Conservation (phyloP, 2,329 filamentous ascomycete species). For the Allantophomopsis lycopodina region DNA sequence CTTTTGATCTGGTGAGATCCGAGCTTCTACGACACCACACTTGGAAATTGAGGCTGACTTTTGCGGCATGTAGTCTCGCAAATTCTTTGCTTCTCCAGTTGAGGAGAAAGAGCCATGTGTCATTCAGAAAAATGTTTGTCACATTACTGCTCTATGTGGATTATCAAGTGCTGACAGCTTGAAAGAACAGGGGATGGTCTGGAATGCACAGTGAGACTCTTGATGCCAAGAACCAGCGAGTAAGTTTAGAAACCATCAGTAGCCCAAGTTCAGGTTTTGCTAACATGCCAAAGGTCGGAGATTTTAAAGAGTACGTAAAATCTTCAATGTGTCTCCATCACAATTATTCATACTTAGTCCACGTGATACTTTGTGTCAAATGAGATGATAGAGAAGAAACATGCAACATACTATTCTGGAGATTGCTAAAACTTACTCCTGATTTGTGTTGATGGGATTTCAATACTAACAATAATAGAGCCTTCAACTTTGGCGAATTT, state of each 20-base stretch:
- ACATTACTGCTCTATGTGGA: not conserved
- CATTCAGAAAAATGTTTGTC: slow-evolving; percentile 48
- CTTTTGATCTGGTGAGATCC: slow-evolving; percentile 55
- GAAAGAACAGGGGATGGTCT: slow-evolving; percentile 78
- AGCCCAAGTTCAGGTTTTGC: slow-evolving; percentile 4
- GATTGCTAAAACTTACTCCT: too few relatives aligned
- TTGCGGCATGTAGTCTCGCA: slow-evolving; percentile 37
- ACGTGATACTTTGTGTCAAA: too few relatives aligned
- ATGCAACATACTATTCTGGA: too few relatives aligned
- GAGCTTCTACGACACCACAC: too few relatives aligned
- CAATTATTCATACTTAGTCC: not conserved
- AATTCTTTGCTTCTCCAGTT: slow-evolving; percentile 57
- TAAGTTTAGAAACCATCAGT: slow-evolving; percentile 21
- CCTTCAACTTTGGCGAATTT: slow-evolving; percentile 86
- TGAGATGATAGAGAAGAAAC: too few relatives aligned
- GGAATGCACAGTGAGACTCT: slow-evolving; percentile 80
- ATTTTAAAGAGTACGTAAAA: slow-evolving; percentile 67
- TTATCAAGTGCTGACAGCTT: slow-evolving; percentile 12
- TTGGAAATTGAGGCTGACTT: slow-evolving; percentile 7
- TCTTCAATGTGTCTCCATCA: not conserved
- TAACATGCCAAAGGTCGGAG: slow-evolving; percentile 42
- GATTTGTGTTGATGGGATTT: not conserved
- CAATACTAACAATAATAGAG: slow-evolving; percentile 33
- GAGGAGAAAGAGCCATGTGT: slow-evolving; percentile 63
- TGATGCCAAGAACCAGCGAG: slow-evolving; percentile 71